These are phyloP conservation scores for Epichloe aotearoae DNA, from an alignment of 2,329 filamentous ascomycete species.

Conservation along the genomic window DNA sequence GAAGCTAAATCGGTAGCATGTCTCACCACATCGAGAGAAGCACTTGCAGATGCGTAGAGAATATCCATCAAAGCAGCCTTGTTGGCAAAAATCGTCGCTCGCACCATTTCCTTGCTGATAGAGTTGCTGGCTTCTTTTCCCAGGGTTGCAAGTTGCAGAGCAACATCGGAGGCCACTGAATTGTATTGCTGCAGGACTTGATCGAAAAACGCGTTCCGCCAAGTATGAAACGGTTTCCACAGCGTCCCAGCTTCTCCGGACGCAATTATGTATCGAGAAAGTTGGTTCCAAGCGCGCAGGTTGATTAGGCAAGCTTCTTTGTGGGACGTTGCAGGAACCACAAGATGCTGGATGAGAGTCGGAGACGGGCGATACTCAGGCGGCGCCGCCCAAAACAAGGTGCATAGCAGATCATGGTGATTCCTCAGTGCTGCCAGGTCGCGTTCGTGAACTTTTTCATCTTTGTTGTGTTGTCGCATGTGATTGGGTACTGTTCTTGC, in stretches of 20 bases:
- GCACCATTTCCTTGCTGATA: constrained; percentile 31
- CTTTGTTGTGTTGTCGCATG: constrained; percentile 49
- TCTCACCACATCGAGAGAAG: constrained; percentile 38
- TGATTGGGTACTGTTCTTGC: constrained; percentile 53
- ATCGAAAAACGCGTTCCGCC: constrained; percentile 45
- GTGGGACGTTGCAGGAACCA: constrained; percentile 46
- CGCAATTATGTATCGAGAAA: constrained; percentile 44
- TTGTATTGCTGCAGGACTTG: constrained; percentile 45
- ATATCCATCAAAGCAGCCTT: constrained; percentile 40
- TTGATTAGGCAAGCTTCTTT: constrained; percentile 54
- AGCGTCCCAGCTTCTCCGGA: constrained; percentile 31
- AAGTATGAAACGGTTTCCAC: constrained; percentile 30
- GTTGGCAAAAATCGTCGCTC: constrained; percentile 37
- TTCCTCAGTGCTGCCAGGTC: constrained; percentile 53
- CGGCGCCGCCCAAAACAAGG: constrained; percentile 52
- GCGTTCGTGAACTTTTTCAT: constrained; percentile 43
- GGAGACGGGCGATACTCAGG: constrained; percentile 37
- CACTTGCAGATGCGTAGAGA: constrained; percentile 31
- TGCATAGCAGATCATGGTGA: constrained; percentile 55
- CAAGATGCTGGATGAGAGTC: constrained; percentile 44
- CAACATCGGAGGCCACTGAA: constrained; percentile 40
- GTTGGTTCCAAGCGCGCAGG: constrained; percentile 47
- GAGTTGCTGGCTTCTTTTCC: constrained; percentile 30
- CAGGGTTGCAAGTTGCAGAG: constrained; percentile 39
- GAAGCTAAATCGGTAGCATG: constrained; percentile 31